Evolutionary conservation across 495 filamentous ascomycete species (phyloP), one percentile per base, ranked within the genome.

Genomic region (Margaritispora aquatica): DNA sequence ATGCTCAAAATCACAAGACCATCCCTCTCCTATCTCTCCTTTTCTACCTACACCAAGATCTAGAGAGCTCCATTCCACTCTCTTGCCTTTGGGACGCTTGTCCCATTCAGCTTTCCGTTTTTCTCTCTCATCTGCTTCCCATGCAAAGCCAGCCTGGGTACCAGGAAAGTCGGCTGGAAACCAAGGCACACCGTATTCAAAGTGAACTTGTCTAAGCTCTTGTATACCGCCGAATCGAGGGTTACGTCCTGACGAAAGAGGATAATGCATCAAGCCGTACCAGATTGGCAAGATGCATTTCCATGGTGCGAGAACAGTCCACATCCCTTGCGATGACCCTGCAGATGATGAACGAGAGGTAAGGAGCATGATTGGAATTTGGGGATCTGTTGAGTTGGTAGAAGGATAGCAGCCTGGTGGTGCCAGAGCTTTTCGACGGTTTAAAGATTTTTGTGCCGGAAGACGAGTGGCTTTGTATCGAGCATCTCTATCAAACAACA

Each of bases 291-390:
- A 71, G 26, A 97, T 86, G 63, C 90, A 96, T 66, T 91, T 93
- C 92, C 94, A 97, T 0, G 94, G 94, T 2, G 94, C 75, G 27
- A 97, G 77, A 1, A 98, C 64, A 0, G 88, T 95, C 92, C 92
- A 97, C 1, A 76, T 83, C 0, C 88, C 87, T 48, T 86, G 85
- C 0, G 71, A 68, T 10, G 76, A 74, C n/a, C 74, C 74, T 11
- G 63, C 51, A 34, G 66, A 59, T 15, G 70, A 60, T 23, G 77
- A 68, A 11, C 80, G 78, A 15, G 81, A 86, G 27, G 88, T 79
- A 10, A 88, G 71, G 22, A 92, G 72, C 13, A 96, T 78, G 26
- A 95, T 75, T 1, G 94, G 95, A 36, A 98, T 94, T 4, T 79
- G 72, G 4, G 90, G 90, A 64, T 98, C 95, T n/a, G 76, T 78